phyloP scores from a whole-genome alignment of 2,329 filamentous ascomycete genomes.

The Alternaria sp. region DNA sequence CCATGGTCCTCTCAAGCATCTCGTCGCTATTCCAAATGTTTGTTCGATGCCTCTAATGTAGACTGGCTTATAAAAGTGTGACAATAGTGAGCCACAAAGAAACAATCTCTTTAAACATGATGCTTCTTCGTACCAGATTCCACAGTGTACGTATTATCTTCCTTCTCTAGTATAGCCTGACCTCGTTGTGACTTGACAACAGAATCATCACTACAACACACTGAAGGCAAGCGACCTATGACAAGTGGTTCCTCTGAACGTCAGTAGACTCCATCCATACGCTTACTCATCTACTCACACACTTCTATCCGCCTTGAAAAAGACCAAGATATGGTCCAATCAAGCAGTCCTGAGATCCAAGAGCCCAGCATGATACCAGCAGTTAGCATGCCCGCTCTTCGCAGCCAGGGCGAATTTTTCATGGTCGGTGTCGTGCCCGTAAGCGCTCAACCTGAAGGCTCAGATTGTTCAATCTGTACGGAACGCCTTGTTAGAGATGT shows the following conservation, averaged over 20 bases:
- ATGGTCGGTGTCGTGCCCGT: not conserved
- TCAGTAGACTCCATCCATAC: not conserved
- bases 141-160: not conserved
- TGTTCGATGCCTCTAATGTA: not conserved
- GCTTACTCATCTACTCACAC: no score
- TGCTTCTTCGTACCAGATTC: not conserved
- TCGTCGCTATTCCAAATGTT: not conserved
- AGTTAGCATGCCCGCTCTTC: not conserved
- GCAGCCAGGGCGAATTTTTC: slow-evolving; percentile 12
- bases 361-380: not conserved
- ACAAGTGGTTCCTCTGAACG: not conserved
- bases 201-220: not conserved
- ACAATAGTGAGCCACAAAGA: not conserved
- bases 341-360: no score
- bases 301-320: no score
- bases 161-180: not conserved
- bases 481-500: not conserved
- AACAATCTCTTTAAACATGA: not conserved
- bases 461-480: slow-evolving; percentile 1
- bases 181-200: not conserved
- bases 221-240: not conserved
- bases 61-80: not conserved
- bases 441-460: not conserved
- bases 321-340: no score
- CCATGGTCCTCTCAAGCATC: not conserved